Evolutionary conservation across 768 basidiomycete genomes (phyloP).

Genomic region (Hericium coralloides): DNA sequence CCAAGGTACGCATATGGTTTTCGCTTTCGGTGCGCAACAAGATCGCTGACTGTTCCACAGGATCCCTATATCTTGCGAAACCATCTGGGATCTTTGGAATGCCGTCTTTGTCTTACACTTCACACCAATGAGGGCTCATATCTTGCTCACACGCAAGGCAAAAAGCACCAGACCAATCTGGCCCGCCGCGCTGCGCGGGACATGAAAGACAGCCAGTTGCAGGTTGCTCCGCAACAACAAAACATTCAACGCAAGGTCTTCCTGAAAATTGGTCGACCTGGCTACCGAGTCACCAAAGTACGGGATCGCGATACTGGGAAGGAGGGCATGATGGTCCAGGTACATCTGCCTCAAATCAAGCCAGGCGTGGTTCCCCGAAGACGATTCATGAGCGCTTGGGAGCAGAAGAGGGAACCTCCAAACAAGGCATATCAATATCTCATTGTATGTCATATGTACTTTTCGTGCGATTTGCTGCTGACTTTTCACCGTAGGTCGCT

Average conservation of each 20-base stretch:
- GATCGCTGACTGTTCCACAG: constrained; percentile 28
- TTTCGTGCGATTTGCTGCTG: neutral
- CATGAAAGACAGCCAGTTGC: constrained; percentile 87
- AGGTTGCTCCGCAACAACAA: constrained; percentile 76
- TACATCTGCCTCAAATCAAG: constrained; percentile 93
- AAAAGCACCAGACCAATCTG: constrained; percentile 98
- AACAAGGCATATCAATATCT: constrained; percentile 97
- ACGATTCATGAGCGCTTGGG: constrained; percentile 96
- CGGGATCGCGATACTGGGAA: constrained; percentile 84
- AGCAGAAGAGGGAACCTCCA: constrained; percentile 90
- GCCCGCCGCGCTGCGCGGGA: constrained; percentile 96
- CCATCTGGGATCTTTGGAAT: constrained; percentile 96
- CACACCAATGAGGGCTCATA: constrained; percentile 99
- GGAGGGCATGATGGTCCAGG: constrained; percentile 96
- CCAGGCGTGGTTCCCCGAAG: constrained; percentile 73
- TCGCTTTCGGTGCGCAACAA: neutral
- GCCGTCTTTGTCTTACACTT: constrained; percentile 92
- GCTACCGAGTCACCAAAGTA: constrained; percentile 95
- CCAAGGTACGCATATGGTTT: constrained; percentile 56
- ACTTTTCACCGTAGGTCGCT: constrained; percentile 65
- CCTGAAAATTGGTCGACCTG: constrained; percentile 93
- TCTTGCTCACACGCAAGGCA: constrained; percentile 97
- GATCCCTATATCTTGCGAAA: constrained; percentile 99
- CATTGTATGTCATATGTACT: constrained; percentile 53
- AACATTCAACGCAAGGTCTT: constrained; percentile 88